phyloP scores from a whole-genome alignment of 1,284 basidiomycete genomes.

The Cryptococcus wingfieldii region DNA sequence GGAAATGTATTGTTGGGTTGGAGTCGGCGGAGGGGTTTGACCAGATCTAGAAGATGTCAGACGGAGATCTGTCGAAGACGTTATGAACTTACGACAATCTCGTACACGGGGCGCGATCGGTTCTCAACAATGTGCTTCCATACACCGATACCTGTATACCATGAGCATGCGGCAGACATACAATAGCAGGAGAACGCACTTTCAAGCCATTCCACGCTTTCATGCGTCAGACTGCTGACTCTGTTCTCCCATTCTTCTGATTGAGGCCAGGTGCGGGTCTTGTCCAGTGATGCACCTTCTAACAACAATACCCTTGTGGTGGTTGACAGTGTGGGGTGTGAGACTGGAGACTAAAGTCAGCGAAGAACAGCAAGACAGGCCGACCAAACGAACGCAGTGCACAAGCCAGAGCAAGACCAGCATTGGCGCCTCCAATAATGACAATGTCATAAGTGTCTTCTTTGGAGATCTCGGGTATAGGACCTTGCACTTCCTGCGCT shows the following conservation, averaged over 20 bases:
- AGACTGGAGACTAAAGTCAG: conserved; percentile 50
- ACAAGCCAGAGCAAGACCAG: conserved; percentile 81
- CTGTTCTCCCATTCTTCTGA: conserved; percentile 72
- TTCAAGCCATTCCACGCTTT: conserved; percentile 70
- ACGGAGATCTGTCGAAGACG: not conserved
- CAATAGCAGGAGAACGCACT: conserved; percentile 52
- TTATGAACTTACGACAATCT: conserved; percentile 68
- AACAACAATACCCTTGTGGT: conserved; percentile 65
- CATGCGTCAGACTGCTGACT: conserved; percentile 81
- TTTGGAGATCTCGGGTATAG: conserved; percentile 17
- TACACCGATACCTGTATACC: conserved; percentile 67
- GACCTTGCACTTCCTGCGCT: not conserved
- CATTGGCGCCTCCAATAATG: conserved; percentile 91
- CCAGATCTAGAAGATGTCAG: conserved; percentile 63
- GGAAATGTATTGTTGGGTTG: conserved; percentile 43
- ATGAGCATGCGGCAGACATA: not conserved
- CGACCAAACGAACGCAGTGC: conserved; percentile 63
- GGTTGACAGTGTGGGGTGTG: conserved; percentile 53
- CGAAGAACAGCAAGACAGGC: not conserved
- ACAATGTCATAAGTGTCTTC: conserved; percentile 66
- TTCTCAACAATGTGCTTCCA: conserved; percentile 72
- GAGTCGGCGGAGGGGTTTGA: conserved; percentile 50
- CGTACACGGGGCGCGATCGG: conserved; percentile 68
- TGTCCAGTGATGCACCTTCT: conserved; percentile 71
- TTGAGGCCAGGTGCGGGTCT: conserved; percentile 63